Evolutionary conservation across 2,329 filamentous ascomycete genomes (phyloP).

Genomic region (Dactylellina parvicollis): DNA sequence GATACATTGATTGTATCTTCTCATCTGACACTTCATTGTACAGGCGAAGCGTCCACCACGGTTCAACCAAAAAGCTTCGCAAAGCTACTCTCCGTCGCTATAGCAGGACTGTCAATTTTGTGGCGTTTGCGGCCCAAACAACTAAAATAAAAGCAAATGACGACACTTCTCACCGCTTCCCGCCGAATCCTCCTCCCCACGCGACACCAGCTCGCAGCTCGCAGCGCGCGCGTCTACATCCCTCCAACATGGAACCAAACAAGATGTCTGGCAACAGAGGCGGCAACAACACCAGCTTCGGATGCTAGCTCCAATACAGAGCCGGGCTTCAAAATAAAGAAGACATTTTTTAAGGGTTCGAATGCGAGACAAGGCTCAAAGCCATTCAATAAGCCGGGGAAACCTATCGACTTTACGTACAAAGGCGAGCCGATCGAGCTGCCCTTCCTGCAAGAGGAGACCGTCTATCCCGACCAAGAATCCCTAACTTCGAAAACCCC

Average conservation of each 20-base stretch:
- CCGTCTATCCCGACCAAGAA: conserved; percentile 16
- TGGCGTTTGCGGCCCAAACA: conserved; percentile 38
- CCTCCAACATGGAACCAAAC: conserved; percentile 17
- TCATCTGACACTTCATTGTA: background rate
- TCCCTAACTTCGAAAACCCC: background rate
- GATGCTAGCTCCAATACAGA: background rate
- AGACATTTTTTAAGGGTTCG: too few species aligned
- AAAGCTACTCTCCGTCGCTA: background rate
- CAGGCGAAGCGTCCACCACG: background rate
- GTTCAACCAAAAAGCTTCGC: background rate
- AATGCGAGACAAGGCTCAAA: background rate
- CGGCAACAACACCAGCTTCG: background rate
- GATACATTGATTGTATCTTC: conserved; percentile 4
- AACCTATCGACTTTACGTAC: background rate
- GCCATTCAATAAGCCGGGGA: background rate
- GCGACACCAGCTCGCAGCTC: conserved; percentile 35
- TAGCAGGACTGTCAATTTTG: conserved; percentile 1
- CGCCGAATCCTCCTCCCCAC: conserved; percentile 26
- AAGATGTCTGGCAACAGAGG: conserved; percentile 7
- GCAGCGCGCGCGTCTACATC: conserved; percentile 1
- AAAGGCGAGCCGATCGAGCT: background rate
- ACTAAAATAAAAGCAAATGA: conserved; percentile 41
- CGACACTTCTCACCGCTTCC: conserved; percentile 42
- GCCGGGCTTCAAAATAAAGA: background rate
- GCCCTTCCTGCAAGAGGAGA: conserved; percentile 24